Evolutionary conservation across 2,329 filamentous ascomycete genomes (phyloP).

Genomic region (Arthrobotrys musiformis): DNA sequence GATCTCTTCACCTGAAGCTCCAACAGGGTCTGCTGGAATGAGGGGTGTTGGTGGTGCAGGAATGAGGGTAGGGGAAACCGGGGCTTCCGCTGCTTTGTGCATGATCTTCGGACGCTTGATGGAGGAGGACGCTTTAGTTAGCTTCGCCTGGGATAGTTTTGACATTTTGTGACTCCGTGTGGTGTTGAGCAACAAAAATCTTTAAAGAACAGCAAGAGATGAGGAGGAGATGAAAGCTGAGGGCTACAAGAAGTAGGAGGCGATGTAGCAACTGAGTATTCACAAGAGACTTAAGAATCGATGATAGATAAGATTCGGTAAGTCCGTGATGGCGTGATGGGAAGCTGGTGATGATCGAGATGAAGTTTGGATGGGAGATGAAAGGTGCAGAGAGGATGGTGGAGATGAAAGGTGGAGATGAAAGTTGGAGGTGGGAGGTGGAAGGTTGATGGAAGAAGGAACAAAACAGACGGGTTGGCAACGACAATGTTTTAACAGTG

Average conservation of each 20-base stretch:
- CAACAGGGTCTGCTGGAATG: slow-evolving; percentile 76
- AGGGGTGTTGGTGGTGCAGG: slow-evolving; percentile 89
- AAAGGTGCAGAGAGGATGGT: neutral
- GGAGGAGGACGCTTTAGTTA: neutral
- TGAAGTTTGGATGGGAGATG: neutral
- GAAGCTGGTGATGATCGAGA: neutral
- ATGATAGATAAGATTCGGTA: neutral
- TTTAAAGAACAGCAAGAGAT: neutral
- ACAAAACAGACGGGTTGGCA: neutral
- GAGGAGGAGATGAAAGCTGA: no score
- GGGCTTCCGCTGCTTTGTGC: slow-evolving; percentile 70
- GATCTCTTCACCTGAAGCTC: slow-evolving; percentile 85
- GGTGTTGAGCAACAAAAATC: neutral
- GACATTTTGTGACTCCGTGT: neutral
- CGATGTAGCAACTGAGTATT: no score
- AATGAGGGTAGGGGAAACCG: slow-evolving; percentile 84
- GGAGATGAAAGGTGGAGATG: neutral
- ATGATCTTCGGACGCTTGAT: slow-evolving; percentile 78
- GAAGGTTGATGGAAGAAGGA: neutral
- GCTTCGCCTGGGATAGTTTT: neutral
- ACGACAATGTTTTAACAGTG: no score
- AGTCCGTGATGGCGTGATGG: neutral
- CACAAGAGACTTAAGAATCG: neutral
- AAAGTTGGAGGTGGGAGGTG: neutral
- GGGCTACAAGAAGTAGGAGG: no score